Evolutionary conservation across 768 basidiomycete species (phyloP), one percentile per base, ranked within the genome.

Genomic region (Grammothele lineata): DNA sequence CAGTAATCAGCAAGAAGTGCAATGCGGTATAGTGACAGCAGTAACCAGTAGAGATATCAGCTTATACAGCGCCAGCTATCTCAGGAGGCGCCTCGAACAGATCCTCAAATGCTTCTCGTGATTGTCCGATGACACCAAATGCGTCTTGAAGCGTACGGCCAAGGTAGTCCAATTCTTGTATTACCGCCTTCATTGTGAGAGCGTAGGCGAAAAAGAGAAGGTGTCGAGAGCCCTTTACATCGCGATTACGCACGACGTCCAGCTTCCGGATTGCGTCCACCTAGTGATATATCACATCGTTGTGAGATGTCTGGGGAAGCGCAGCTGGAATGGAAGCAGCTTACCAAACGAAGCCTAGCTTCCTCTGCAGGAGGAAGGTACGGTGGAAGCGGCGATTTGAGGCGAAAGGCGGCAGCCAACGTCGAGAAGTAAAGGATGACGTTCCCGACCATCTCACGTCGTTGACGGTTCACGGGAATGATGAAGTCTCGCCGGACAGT

Each of bases 121-220:
- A 79, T 51, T 91, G 82, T 5, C 91, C 90, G 53, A 96, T 92
- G 4, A 94, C 90, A 9, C 95, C 95, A 63, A 96, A 99, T 9
- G 90, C 85, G 42, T 83, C 80, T 62, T 98, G 95, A 49, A 95
- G 70, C 21, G 81, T 87, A 32, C 66, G 66, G 0, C 96, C 95
- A 1, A 98, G 71, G 43, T 70, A 76, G 44, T 96, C 92, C 12
- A 99, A 76, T 59, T 97, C 92, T 42, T 80, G 75, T 8, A 93
- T 96, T 32, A 96, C 88, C 6, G 92, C 92, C 62, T 91, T 87
- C 92, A 96, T 94, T 44, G 90, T 87, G 49, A 93, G 71, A 0
- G 90, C 90, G 57, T 97, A 98, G 1, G 92, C 93, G 57, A 95
- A 94, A 68, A 91, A 97, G 17, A 98, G 73, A 3, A 99, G 71